Base-by-base conservation (phyloP, 345 rosid species). In the Brassica carinata region DNA sequence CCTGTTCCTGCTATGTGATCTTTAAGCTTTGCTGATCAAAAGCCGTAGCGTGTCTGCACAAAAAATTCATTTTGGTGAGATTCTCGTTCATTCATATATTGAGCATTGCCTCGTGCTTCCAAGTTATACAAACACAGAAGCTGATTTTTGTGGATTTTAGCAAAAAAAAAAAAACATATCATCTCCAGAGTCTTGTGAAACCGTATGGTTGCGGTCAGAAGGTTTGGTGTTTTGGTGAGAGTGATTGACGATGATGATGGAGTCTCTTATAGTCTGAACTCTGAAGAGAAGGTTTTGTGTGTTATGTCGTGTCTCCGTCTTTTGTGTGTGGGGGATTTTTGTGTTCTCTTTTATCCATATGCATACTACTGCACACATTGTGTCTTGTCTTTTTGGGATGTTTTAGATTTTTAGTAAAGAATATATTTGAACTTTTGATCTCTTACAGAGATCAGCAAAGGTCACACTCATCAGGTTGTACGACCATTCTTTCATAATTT, bases 401-500 rank as follows among this genome's bases (percentile, higher is more conserved):
- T 74, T 36, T 43, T 79, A 40, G 62, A 5, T 11, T n/a, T 69
- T 10, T 14, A 62, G 53, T 64, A 78, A 51, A 51, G 18, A 40
- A 4, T 13, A 51, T n/a, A 75, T 69, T 33, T 74, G 75, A 34
- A 74, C 70, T 80, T 74, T 69, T 75, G 79, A 80, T 69, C 83
- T 69, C 79, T 69, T 13, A 74, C 33, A 80, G 79, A 69, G 83
- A 68, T 74, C 83, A 69, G 62, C 34, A 53, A 53, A 51, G 82
- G 74, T 74, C 64, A 33, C 17, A 31, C 17, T 27, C 63, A 55
- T 67, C 43, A 73, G 78, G 75, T 74, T 79, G 79, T 80, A 74
- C 48, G 74, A 69, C 79, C 79, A 80, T 74, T 74, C 74, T 67
- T 74, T 72, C 83, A 79, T 79, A 68, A 79, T 58, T 57, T 74